Base-by-base conservation (phyloP, 106 monocot genomes). In the Dioscorea zingiberensis region DNA sequence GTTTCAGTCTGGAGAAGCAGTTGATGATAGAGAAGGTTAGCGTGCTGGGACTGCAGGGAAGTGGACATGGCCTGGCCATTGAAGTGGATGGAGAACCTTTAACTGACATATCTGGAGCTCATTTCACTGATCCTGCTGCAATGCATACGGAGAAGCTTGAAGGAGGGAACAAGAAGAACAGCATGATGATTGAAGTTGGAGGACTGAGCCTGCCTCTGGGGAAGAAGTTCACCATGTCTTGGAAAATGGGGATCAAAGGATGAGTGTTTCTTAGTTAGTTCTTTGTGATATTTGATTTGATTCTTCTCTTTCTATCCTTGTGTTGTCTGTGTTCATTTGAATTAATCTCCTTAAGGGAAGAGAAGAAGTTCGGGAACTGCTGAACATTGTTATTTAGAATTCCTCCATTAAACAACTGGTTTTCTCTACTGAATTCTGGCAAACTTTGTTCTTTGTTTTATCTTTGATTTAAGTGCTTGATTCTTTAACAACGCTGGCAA, bases 141-240 rank as follows among this genome's bases (percentile, higher is more conserved):
- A 29, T 32, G 47, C 21, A 68, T 19, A 55, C 30, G 55, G 74
- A 74, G 54, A 73, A 64, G 67, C 17, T 70, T n/a, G 83, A 75
- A 48, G 86, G 77, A 6, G 74, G 72, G 32, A 77, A 21, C 7
- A 64, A 72, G 54, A 78, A 51, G 75, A 91, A 71, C 10, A 71
- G 70, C 13, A 18, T 78, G 75, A 62, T 84, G 66, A 79, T 89
- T 48, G 98, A 93, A 29, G 68, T 98, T 2, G 74, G 64, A 11
- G 98, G 92, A 21, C 63, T 98, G 21, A 69, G 46, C 7, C 66
- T 98, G 76, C 81, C 86, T 9, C 63, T 98, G n/a, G 94, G 94
- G 53, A 94, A 85, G 82, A 91, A 84, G 49, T 91, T 94, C 77
- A 59, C 73, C 55, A 47, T 94, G 68, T 76, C 87, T 7, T 94